A percentile compares a stretch with the other conserved stretches of the same genome.
Conservation (phyloP, 805 yeast species). For the Priceomyces castillae region DNA sequence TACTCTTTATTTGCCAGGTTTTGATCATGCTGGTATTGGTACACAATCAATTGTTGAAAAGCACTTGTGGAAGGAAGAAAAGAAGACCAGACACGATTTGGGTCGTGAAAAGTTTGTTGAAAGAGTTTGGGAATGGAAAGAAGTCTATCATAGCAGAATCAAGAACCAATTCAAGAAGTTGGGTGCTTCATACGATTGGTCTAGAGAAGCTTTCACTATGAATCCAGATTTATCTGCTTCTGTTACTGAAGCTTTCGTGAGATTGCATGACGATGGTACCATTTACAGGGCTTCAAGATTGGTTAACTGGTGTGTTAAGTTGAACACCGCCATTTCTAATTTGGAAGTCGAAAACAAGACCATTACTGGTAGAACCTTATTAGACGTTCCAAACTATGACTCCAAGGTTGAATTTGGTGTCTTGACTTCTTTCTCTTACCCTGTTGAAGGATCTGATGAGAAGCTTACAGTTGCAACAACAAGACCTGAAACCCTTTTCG, state of each 20-base stretch:
- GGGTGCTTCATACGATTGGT: constrained; percentile 98
- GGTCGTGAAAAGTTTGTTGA: constrained; percentile 88
- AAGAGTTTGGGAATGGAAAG: constrained; percentile 98
- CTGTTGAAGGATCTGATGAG: constrained; percentile 82
- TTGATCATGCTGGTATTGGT: constrained; percentile 99
- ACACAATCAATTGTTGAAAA: constrained; percentile 98
- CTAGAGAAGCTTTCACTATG: constrained; percentile 89
- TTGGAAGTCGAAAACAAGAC: constrained; percentile 94
- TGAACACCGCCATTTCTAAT: constrained; percentile 94
- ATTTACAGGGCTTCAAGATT: constrained; percentile 91
- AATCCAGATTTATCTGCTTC: constrained; percentile 74
- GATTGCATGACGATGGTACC: constrained; percentile 89
- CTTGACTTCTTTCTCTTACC: constrained; percentile 91
- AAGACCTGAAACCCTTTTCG: constrained; percentile 97
- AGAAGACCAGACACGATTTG: constrained; percentile 87
- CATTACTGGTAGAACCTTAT: constrained; percentile 72
- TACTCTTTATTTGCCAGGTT: constrained; percentile 89
- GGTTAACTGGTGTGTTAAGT: constrained; percentile 93
- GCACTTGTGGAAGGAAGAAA: constrained; percentile 82
- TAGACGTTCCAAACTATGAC: constrained; percentile 87
- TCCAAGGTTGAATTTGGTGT: constrained; percentile 94
- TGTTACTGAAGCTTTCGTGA: constrained; percentile 88
- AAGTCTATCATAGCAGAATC: constrained; percentile 83
- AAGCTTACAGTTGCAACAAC: constrained; percentile 92
- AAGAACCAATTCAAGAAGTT: constrained; percentile 78